These are phyloP conservation scores for Arabidopsis suecica DNA, from an alignment of 345 rosid species.

Conservation along the genomic window DNA sequence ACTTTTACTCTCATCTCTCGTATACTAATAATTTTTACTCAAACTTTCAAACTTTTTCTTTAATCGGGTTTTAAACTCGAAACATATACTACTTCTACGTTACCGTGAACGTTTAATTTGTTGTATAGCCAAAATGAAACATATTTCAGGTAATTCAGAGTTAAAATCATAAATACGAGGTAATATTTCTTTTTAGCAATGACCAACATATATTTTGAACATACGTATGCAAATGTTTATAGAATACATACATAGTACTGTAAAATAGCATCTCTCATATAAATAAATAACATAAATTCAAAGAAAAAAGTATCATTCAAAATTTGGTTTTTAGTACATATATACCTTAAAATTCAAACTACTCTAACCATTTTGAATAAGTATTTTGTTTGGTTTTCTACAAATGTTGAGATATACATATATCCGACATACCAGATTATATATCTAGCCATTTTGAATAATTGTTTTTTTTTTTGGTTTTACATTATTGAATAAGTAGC, in stretches of 20 bases:
- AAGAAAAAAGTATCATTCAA: too few species aligned
- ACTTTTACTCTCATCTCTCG: slow-evolving; percentile 9
- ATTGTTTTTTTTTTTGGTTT: background rate
- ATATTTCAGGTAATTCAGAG: too few species aligned
- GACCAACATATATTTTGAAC: background rate
- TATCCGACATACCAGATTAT: background rate
- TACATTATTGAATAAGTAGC: too few species aligned
- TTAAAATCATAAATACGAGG: background rate
- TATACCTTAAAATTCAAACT: background rate
- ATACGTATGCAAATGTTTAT: too few species aligned
- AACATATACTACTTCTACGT: background rate
- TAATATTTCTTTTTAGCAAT: background rate
- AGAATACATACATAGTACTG: too few species aligned
- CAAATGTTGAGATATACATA: too few species aligned
- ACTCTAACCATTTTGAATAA: too few species aligned
- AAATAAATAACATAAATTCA: too few species aligned
- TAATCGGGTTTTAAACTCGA: background rate
- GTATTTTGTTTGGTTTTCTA: background rate
- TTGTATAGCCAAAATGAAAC: background rate
- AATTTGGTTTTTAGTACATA: background rate
- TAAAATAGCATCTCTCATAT: too few species aligned
- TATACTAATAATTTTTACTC: background rate
- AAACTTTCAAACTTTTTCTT: background rate
- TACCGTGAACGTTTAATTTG: background rate
- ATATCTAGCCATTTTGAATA: background rate